Percentiles rank a stretch among this genome's conserved stretches.
These are phyloP conservation scores for Cyberlindnera bimundalis DNA, from an alignment of 805 yeast species.

Conservation along the genomic window DNA sequence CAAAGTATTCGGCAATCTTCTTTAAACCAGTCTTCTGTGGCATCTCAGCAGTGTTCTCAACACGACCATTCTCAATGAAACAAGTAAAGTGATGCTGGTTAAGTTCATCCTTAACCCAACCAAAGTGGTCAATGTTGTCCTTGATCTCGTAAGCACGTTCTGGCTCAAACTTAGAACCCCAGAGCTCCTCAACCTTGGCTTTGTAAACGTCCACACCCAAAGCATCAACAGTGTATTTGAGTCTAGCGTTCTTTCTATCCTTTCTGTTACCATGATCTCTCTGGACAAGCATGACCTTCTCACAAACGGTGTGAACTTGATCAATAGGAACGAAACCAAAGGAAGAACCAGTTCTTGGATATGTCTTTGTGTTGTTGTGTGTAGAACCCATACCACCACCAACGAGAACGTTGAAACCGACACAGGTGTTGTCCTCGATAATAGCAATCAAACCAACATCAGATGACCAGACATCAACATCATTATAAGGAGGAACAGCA, in stretches of 20 bases:
- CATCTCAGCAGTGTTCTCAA: slow-evolving; percentile 85
- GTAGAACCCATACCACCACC: slow-evolving; percentile 99
- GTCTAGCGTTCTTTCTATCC: slow-evolving; percentile 96
- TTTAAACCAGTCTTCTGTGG: slow-evolving; percentile 87
- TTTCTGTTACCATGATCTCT: slow-evolving; percentile 93
- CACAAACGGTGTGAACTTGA: slow-evolving; percentile 74
- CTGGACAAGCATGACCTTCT: slow-evolving; percentile 89
- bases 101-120: slow-evolving; percentile 86
- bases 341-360: slow-evolving; percentile 89
- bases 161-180: slow-evolving; percentile 72
- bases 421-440: slow-evolving; percentile 54
- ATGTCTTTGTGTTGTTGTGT: slow-evolving; percentile 93
- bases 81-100: slow-evolving; percentile 89
- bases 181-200: slow-evolving; percentile 73
- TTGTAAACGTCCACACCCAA: slow-evolving; percentile 85
- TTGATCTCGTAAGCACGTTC: slow-evolving; percentile 73
- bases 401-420: slow-evolving; percentile 83
- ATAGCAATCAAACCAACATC: slow-evolving; percentile 93
- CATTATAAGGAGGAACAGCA: slow-evolving; percentile 94
- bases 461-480: slow-evolving; percentile 94
- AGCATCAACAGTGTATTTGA: slow-evolving; percentile 94
- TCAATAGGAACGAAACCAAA: slow-evolving; percentile 73
- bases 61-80: slow-evolving; percentile 94
- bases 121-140: slow-evolving; percentile 87
- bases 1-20: slow-evolving; percentile 70